phyloP scores from a whole-genome alignment of 2,329 filamentous ascomycete species.

The Daldinia eschscholtzii region DNA sequence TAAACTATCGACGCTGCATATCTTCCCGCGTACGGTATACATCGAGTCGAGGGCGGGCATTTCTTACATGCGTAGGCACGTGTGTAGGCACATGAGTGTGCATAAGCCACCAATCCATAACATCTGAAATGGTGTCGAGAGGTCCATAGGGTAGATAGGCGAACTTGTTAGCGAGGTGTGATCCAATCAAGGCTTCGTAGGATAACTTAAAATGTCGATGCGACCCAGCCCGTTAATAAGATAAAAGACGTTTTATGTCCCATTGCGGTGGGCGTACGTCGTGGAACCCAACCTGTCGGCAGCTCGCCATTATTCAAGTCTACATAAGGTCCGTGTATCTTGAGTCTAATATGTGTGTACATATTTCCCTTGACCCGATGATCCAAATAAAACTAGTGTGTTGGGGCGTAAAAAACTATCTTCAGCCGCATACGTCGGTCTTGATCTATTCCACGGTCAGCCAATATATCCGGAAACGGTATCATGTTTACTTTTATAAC shows the following conservation, averaged over 20 bases:
- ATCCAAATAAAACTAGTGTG: not conserved
- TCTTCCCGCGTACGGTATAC: not conserved
- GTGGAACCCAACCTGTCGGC: conserved; percentile 16
- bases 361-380: not conserved
- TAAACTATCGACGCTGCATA: not conserved
- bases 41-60: not conserved
- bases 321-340: not conserved
- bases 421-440: not conserved
- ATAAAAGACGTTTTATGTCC: conserved; percentile 20
- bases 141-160: not conserved
- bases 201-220: conserved; percentile 24
- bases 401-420: not conserved
- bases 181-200: conserved; percentile 20
- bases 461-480: conserved; percentile 25
- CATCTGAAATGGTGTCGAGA: not conserved
- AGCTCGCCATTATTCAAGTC: conserved; percentile 3
- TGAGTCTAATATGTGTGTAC: not conserved
- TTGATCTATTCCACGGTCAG: not conserved
- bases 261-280: conserved; percentile 7
- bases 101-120: not conserved
- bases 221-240: conserved; percentile 12
- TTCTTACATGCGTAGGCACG: not conserved
- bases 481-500: conserved; percentile 21
- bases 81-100: not conserved
- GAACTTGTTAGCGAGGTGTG: not conserved